phyloP scores from a whole-genome alignment of 2,329 filamentous ascomycete species.

The Diplocarpon mali region DNA sequence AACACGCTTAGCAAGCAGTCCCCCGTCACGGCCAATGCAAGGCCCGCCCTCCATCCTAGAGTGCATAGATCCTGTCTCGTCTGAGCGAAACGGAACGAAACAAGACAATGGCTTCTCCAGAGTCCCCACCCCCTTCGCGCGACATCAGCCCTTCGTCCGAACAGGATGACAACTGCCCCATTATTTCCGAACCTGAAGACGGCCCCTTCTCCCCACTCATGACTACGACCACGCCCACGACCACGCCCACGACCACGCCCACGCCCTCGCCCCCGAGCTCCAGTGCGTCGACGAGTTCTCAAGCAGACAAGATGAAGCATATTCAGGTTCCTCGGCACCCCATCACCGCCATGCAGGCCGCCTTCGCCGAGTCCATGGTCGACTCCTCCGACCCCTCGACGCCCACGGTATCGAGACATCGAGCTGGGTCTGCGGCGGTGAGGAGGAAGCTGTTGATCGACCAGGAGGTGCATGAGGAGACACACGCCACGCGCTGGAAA shows the following conservation, averaged over 20 bases:
- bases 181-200: no score
- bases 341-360: conserved; percentile 64
- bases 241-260: not conserved
- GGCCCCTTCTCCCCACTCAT: not conserved
- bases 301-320: conserved; percentile 20
- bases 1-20: no score
- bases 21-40: no score
- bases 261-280: not conserved
- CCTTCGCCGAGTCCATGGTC: conserved; percentile 71
- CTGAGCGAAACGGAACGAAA: no score
- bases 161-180: no score
- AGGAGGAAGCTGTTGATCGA: conserved; percentile 59
- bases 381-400: conserved; percentile 49
- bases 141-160: no score
- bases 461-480: conserved; percentile 54
- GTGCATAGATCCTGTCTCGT: no score
- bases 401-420: conserved; percentile 40
- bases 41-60: no score
- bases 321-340: conserved; percentile 48
- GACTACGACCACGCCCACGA: not conserved
- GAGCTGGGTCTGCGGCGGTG: conserved; percentile 44
- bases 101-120: no score
- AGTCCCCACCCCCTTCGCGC: no score
- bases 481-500: conserved; percentile 66
- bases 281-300: conserved; percentile 7